phyloP scores from a whole-genome alignment of 345 rosid genomes.

The Barbarea vulgaris region DNA sequence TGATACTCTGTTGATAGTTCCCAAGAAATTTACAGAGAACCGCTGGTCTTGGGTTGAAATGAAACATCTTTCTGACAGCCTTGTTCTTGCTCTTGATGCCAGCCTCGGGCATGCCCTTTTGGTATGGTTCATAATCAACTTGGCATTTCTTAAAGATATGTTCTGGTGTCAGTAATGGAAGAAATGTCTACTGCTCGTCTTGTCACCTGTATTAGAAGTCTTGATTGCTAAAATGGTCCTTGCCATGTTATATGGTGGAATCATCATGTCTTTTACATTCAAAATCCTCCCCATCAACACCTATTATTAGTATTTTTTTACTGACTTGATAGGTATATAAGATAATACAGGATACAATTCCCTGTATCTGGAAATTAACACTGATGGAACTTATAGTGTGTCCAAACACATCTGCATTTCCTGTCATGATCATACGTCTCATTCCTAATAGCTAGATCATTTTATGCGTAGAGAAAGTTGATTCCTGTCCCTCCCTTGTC shows the following conservation, averaged over 20 bases:
- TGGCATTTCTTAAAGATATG: background rate
- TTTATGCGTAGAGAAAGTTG: background rate
- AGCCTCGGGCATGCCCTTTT: slow-evolving; percentile 92
- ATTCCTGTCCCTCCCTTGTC: slow-evolving; percentile 9
- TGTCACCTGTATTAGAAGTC: slow-evolving; percentile 15
- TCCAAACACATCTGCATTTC: background rate
- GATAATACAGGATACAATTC: background rate
- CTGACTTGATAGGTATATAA: slow-evolving; percentile 1
- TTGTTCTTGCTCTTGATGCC: slow-evolving; percentile 94
- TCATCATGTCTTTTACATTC: background rate
- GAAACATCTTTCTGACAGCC: slow-evolving; percentile 74
- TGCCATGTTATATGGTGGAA: slow-evolving; percentile 12
- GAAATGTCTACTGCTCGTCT: slow-evolving; percentile 11
- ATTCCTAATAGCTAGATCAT: background rate
- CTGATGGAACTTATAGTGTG: slow-evolving; percentile 9
- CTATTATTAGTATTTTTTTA: background rate
- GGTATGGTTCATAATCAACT: slow-evolving; percentile 57
- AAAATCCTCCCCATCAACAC: background rate
- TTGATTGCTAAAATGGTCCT: slow-evolving; percentile 18
- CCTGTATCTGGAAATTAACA: background rate
- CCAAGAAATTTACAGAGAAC: slow-evolving; percentile 64
- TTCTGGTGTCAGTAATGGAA: slow-evolving; percentile 10
- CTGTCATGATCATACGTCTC: slow-evolving; percentile 9
- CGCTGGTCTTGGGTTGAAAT: slow-evolving; percentile 92
- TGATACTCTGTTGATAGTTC: slow-evolving; percentile 56